phyloP scores from a whole-genome alignment of 768 basidiomycete species.

The Amanita molliuscula region DNA sequence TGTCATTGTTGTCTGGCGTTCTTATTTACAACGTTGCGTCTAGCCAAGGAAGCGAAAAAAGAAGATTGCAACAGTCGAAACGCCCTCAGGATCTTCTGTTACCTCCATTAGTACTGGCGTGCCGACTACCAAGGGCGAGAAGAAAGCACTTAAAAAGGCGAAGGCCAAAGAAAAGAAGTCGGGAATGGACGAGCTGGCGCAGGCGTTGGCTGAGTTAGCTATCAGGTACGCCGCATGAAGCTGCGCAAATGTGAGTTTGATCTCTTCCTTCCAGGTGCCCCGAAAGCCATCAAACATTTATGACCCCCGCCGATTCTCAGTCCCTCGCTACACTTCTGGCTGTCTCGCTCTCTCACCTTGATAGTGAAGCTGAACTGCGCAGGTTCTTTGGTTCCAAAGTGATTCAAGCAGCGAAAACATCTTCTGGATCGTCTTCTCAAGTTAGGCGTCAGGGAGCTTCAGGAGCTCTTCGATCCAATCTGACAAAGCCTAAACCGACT shows the following conservation, averaged over 20 bases:
- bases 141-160: conserved; percentile 54
- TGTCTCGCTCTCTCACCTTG: conserved; percentile 74
- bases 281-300: conserved; percentile 42
- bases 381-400: conserved; percentile 93
- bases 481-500: conserved; percentile 64
- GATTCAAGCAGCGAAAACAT: conserved; percentile 47
- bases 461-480: conserved; percentile 46
- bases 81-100: conserved; percentile 1
- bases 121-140: conserved; percentile 28
- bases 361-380: conserved; percentile 83
- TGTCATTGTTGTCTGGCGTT: not conserved
- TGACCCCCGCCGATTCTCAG: conserved; percentile 18
- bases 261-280: not conserved
- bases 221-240: conserved; percentile 41
- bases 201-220: conserved; percentile 77
- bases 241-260: not conserved
- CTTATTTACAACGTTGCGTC: not conserved
- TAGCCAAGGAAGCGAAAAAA: conserved; percentile 37
- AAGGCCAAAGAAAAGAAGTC: conserved; percentile 58
- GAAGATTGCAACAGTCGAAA: conserved; percentile 12
- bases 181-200: conserved; percentile 71
- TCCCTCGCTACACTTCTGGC: conserved; percentile 50
- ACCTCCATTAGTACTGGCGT: conserved; percentile 8
- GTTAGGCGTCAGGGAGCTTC: conserved; percentile 26
- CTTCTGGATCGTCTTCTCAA: conserved; percentile 21